Evolutionary conservation across 2,329 filamentous ascomycete genomes (phyloP), one percentile per base, ranked within the genome.

Genomic region (Raffaelea arxii): DNA sequence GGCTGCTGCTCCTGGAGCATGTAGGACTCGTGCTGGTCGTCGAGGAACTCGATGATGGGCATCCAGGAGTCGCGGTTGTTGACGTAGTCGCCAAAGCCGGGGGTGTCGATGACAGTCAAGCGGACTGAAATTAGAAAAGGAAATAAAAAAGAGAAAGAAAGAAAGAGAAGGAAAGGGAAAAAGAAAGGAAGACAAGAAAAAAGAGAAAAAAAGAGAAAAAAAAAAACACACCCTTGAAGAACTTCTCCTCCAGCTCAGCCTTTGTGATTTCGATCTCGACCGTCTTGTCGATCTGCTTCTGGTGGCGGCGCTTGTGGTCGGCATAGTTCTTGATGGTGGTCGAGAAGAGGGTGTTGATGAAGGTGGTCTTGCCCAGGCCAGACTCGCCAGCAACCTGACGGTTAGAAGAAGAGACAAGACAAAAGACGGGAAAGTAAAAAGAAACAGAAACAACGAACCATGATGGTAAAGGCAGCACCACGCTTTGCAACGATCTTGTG

Each of bases 261-360:
- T 98, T 98, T 68, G 92, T 98, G 65, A 98, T 98, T 71, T 98
- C 92, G 59, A 98, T 98, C 75, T 98, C 94, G 55, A 98, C 92
- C 11, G 92, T 98, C 80, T 97, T 97, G 75, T 98, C 92, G 58
- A 97, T 81, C 76, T 98, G 92, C 82, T 98, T 98, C 72, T 92
- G 87, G 71, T 98, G 92, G 64, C 92, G 87, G 70, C 89, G 86
- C 79, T 95, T 95, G 80, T 98, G 91, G 71, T 98, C 92, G 78
- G 92, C 92, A 69, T 98, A 98, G 80, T 97, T 98, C 80, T 98
- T 98, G 80, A 98, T 98, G 60, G 92, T 98, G 56, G 94, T 98
- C 53, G 92, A 98, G 79, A 98, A 98, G 51, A 98, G 83, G 50
- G 92, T 98, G 82, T 98, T 98, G 82, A 98, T 97, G 73, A 98